Conservation (phyloP, 495 filamentous ascomycete species). For the Penicillium ochrochloron region DNA sequence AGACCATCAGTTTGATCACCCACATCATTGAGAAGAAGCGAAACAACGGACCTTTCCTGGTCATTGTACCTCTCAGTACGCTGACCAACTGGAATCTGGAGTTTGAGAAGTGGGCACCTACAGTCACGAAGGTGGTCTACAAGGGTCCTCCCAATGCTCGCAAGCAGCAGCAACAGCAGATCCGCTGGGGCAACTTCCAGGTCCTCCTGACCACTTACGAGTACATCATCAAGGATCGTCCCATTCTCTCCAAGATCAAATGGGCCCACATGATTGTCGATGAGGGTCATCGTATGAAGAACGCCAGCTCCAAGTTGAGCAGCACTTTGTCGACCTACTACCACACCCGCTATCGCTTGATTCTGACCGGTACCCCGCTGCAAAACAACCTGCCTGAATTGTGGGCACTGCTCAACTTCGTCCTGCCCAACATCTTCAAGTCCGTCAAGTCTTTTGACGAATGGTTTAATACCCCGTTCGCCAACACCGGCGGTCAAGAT, state of each 20-base stretch:
- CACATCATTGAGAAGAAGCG: conserved; percentile 95
- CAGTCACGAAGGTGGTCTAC: conserved; percentile 85
- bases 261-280: conserved; percentile 99
- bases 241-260: conserved; percentile 92
- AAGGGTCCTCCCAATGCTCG: conserved; percentile 90
- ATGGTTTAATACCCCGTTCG: conserved; percentile 99
- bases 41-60: conserved; percentile 91
- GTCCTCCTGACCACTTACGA: conserved; percentile 97
- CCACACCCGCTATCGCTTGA: conserved; percentile 89
- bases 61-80: conserved; percentile 95
- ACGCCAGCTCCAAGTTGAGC: conserved; percentile 94
- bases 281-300: conserved; percentile 99
- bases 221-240: conserved; percentile 98
- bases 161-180: conserved; percentile 90
- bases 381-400: conserved; percentile 97
- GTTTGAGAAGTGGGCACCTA: conserved; percentile 98
- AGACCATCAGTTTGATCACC: conserved; percentile 96
- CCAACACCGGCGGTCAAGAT: conserved; percentile 95
- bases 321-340: conserved; percentile 95
- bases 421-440: conserved; percentile 98
- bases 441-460: conserved; percentile 99
- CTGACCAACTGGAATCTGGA: conserved; percentile 98
- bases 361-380: conserved; percentile 94
- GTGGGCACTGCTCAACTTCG: conserved; percentile 98
- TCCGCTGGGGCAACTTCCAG: conserved; percentile 94